These are phyloP conservation scores for Dothistroma septosporum DNA, from an alignment of 2,329 filamentous ascomycete species.

Conservation along the genomic window DNA sequence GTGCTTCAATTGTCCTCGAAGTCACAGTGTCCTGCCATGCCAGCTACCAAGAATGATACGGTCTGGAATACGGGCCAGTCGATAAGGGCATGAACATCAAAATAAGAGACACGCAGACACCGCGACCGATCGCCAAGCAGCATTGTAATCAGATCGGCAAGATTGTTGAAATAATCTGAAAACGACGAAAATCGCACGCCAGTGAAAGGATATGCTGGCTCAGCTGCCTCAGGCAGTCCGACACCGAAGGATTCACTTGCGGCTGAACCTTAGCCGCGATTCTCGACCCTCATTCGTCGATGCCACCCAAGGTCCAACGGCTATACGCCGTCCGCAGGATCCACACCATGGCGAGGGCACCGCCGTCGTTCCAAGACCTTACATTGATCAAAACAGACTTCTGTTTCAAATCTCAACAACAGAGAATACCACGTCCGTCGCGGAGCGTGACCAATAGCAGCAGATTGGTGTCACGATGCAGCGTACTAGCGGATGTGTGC, in stretches of 20 bases:
- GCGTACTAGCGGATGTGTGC: slow-evolving; percentile 1
- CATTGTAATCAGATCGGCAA: too few relatives aligned
- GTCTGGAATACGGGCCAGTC: not conserved
- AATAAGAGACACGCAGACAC: too few relatives aligned
- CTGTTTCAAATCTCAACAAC: not conserved
- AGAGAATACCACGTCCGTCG: not conserved
- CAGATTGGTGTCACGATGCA: not conserved
- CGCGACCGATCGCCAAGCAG: too few relatives aligned
- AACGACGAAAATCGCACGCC: not conserved
- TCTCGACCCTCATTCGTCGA: not conserved
- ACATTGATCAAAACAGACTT: not conserved
- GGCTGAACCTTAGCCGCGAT: not conserved
- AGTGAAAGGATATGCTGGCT: not conserved
- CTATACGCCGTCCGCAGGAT: not conserved
- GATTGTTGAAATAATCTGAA: too few relatives aligned
- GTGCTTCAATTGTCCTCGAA: too few relatives aligned
- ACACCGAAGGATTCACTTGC: not conserved
- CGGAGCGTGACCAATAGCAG: not conserved
- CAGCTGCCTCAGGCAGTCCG: not conserved
- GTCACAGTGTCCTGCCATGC: not conserved
- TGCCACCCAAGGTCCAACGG: not conserved
- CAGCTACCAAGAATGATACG: not conserved
- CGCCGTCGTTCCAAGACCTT: not conserved
- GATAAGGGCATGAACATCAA: not conserved
- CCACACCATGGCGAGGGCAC: not conserved